Evolutionary conservation across 1,139 yeast genomes (phyloP).

Genomic region (Saccharomyces hybrid): DNA sequence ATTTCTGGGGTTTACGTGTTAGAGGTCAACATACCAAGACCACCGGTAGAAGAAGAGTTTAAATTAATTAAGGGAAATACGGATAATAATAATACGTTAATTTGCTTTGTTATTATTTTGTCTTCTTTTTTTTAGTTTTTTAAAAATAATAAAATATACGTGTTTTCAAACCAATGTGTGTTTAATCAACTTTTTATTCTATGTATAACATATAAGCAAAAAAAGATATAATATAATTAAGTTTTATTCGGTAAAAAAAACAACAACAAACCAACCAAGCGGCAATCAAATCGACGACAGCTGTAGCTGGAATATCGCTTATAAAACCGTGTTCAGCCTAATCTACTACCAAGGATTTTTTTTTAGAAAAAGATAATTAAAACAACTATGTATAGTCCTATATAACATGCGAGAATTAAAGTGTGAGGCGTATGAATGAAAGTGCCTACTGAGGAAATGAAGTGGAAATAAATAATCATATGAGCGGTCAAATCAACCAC

Average conservation of each 20-base stretch:
- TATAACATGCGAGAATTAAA: neutral
- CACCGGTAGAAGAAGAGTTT: constrained; percentile 76
- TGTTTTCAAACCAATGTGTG: neutral
- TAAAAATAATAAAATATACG: neutral
- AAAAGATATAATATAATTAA: neutral
- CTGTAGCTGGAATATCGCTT: neutral
- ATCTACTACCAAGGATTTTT: too few relatives aligned
- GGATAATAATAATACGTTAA: neutral
- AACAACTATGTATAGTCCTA: neutral
- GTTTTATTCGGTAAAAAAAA: neutral
- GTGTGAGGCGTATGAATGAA: neutral
- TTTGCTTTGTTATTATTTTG: too few relatives aligned
- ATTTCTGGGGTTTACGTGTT: constrained; percentile 95
- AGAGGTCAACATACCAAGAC: constrained; percentile 99
- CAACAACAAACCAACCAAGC: too few relatives aligned
- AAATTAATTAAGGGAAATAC: constrained; percentile 9
- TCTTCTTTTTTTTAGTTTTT: neutral
- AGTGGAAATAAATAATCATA: neutral
- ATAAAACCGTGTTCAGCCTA: too few relatives aligned
- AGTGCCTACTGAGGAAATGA: neutral
- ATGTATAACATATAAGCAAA: neutral
- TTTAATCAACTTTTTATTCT: constrained; percentile 1
- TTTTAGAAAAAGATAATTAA: neutral
- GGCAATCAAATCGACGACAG: neutral
- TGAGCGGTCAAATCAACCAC: neutral